These are phyloP conservation scores for Chenopodium album DNA, from an alignment of 148 eudicot species.

Conservation along the genomic window DNA sequence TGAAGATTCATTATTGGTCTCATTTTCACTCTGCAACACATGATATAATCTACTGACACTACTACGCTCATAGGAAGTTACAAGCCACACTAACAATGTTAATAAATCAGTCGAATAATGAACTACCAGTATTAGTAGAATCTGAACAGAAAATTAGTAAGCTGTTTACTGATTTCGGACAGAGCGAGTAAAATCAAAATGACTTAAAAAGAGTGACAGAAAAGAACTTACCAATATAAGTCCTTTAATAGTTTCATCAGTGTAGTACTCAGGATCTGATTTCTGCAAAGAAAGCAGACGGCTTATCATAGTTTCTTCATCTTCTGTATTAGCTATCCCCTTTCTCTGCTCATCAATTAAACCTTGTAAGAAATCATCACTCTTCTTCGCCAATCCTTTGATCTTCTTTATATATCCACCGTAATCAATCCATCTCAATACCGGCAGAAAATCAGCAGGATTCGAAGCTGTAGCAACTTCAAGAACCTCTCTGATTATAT, in stretches of 20 bases:
- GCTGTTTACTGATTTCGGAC: not conserved
- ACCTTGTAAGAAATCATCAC: constrained; percentile 29
- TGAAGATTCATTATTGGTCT: too few relatives aligned
- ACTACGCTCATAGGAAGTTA: too few relatives aligned
- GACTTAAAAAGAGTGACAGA: not conserved
- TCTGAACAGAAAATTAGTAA: not conserved
- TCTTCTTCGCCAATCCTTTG: constrained; percentile 24
- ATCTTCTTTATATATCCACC: constrained; percentile 27
- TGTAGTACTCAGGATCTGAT: constrained; percentile 48
- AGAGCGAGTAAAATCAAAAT: not conserved
- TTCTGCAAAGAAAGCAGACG: constrained; percentile 45
- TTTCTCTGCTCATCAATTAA: constrained; percentile 39
- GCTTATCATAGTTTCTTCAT: constrained; percentile 37
- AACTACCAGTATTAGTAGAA: too few relatives aligned
- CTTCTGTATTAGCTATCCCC: not conserved
- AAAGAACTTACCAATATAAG: constrained; percentile 35
- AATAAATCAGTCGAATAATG: too few relatives aligned
- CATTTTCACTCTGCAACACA: too few relatives aligned
- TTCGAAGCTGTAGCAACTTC: constrained; percentile 24
- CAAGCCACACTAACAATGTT: too few relatives aligned
- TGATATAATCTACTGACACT: too few relatives aligned
- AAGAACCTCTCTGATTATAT: constrained; percentile 24
- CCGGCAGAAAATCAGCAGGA: constrained; percentile 28
- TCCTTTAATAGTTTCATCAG: constrained; percentile 45
- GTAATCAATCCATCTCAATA: constrained; percentile 30